Percentiles rank a stretch among this genome's conserved stretches.
These are phyloP conservation scores for Persicaria maculosa DNA, from an alignment of 148 eudicot genomes.

Conservation along the genomic window DNA sequence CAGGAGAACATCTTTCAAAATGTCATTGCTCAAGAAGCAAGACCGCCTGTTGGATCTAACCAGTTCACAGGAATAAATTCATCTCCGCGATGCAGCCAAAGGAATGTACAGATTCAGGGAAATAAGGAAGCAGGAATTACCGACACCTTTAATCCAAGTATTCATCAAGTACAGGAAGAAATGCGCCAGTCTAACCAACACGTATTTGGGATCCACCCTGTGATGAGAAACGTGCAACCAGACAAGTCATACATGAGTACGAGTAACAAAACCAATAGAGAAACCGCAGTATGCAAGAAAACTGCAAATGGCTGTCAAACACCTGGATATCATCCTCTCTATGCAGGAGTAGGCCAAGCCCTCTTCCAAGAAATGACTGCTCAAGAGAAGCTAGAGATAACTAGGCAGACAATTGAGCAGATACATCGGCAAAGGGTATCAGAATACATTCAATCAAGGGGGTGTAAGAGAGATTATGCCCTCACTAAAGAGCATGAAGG, in stretches of 20 bases:
- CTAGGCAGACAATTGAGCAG: constrained; percentile 19
- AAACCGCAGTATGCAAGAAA: constrained; percentile 2
- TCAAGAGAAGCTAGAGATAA: constrained; percentile 14
- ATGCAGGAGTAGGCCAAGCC: constrained; percentile 18
- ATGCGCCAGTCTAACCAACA: constrained; percentile 8
- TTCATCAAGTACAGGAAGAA: constrained; percentile 18
- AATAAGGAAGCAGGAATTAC: constrained; percentile 16
- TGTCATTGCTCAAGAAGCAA: constrained; percentile 18
- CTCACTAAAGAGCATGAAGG: constrained; percentile 12
- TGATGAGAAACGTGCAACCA: constrained; percentile 14
- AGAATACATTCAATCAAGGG: constrained; percentile 27
- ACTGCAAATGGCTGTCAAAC: constrained; percentile 7
- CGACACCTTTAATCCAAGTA: not conserved
- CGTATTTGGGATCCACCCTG: constrained; percentile 12
- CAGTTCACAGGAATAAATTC: not conserved
- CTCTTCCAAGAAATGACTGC: constrained; percentile 16
- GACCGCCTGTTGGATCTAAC: constrained; percentile 10
- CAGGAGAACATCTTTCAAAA: constrained; percentile 18
- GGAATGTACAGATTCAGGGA: constrained; percentile 14
- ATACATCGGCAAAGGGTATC: constrained; percentile 14
- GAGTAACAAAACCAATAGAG: constrained; percentile 11
- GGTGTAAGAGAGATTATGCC: constrained; percentile 24
- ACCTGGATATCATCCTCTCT: constrained; percentile 14
- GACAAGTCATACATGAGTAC: constrained; percentile 22
- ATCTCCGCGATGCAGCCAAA: constrained; percentile 5